Base-by-base conservation (phyloP, 352 stramenopile genomes). In the Globisporangium recalcitrans region DNA sequence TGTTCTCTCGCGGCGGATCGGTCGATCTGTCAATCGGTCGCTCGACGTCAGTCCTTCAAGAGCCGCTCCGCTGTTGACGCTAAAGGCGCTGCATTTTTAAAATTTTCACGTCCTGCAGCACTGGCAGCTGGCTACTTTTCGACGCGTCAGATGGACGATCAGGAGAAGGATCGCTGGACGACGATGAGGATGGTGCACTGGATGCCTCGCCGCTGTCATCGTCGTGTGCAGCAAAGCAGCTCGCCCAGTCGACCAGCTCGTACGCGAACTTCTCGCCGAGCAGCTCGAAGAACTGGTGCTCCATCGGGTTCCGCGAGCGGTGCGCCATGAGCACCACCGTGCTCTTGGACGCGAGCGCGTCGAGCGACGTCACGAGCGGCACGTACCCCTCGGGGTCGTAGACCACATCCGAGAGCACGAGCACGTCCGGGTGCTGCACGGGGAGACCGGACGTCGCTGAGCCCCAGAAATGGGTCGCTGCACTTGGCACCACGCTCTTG, bases 321-420 rank as follows among this genome's bases (percentile, higher is more conserved):
- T 93, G 80, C 13, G 82, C 80, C 82, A 93, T 91, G 52, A 91
- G 69, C 27, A 91, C 77, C 1, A 73, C 68, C 21, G 80, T 90
- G 27, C 68, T 29, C 0, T 71, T 52, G 0, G 67, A 64, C 19
- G 78, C 70, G 6, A 93, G 64, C 13, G 72, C 60, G 21, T 71
- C 48, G 1, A 93, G 70, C 54, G 81, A 90, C 42, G 68, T 59
- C 29, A 93, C 78, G 21, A 93, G 72, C 44, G 83, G 83, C 21
- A 62, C 66, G 52, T 90, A 92, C 40, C 84, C 82, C 58, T 85
- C 73, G 0, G 84, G 84, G 63, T 93, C 84, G 71, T 93, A 93
- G 22, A 93, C 82, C 19, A 91, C 84, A 49, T 93, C 84, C 1
- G 84, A 93, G 49, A 90, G 69, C 22, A 93, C 77, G 51, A 93